phyloP scores from a whole-genome alignment of 768 basidiomycete genomes.

The Mycena haematopus region DNA sequence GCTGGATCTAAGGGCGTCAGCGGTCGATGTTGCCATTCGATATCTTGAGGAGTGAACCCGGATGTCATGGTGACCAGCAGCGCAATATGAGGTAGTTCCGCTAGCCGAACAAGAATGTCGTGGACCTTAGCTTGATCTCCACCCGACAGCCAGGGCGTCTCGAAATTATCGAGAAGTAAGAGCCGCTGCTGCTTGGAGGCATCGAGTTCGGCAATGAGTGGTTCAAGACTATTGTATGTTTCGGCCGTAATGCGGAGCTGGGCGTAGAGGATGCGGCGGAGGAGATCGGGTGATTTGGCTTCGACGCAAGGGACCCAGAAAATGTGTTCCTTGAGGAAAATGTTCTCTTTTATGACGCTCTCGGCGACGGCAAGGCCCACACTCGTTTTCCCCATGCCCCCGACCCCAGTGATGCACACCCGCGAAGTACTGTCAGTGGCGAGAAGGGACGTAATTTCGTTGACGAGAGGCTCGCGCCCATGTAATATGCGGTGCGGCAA shows the following conservation, averaged over 20 bases:
- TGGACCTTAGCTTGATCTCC: neutral
- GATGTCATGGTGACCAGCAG: neutral
- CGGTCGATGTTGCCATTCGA: neutral
- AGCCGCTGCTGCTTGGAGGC: neutral
- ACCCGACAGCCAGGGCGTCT: neutral
- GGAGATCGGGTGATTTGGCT: neutral
- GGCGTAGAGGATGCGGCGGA: neutral
- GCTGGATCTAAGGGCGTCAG: neutral
- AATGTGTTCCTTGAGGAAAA: neutral
- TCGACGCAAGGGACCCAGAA: neutral
- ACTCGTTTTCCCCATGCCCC: neutral
- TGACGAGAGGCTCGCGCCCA: neutral
- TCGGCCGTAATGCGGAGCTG: neutral
- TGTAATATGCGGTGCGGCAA: neutral
- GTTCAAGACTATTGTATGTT: neutral
- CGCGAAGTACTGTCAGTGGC: neutral
- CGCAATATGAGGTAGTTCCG: neutral
- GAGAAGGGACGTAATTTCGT: neutral
- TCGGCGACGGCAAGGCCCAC: neutral
- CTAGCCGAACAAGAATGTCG: neutral
- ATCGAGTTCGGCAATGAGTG: no score
- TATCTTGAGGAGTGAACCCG: neutral
- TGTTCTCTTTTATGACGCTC: neutral
- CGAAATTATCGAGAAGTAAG: neutral
- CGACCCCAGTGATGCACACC: neutral